Percentiles rank a stretch among this genome's conserved stretches.
phyloP scores from a whole-genome alignment of 2,329 filamentous ascomycete genomes.

The Cercospora sojina region DNA sequence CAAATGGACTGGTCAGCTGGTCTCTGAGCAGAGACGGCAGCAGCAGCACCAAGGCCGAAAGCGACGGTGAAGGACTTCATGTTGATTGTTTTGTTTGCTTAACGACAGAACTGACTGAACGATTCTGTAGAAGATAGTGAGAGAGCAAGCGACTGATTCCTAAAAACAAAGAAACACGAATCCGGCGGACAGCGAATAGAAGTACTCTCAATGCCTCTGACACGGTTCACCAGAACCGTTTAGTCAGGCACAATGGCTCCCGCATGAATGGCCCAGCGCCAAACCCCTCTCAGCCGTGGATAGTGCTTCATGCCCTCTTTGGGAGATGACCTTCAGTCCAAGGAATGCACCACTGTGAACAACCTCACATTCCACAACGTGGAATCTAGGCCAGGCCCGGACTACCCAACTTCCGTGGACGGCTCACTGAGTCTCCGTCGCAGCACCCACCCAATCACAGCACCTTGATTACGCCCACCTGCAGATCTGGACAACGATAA shows the following conservation, averaged over 20 bases:
- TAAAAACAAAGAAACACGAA: background rate
- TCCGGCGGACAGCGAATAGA: constrained; percentile 13
- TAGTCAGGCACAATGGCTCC: constrained; percentile 9
- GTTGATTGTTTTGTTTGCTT: constrained; percentile 1
- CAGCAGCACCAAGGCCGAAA: constrained; percentile 28
- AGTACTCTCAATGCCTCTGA: constrained; percentile 11
- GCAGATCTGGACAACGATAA: background rate
- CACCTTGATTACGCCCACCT: background rate
- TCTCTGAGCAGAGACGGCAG: constrained; percentile 42
- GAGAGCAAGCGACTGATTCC: background rate
- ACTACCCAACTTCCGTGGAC: constrained; percentile 2
- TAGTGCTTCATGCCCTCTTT: background rate
- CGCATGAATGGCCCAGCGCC: background rate
- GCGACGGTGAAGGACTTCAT: constrained; percentile 24
- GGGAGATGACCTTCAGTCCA: constrained; percentile 1
- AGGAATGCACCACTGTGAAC: background rate
- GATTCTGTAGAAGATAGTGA: background rate
- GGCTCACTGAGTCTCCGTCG: constrained; percentile 1
- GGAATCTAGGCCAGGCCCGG: background rate
- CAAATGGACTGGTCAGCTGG: constrained; percentile 56
- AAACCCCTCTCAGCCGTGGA: constrained; percentile 4
- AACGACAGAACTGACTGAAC: background rate
- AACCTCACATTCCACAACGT: background rate
- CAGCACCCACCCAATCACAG: constrained; percentile 1
- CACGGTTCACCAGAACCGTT: background rate